A percentile compares a stretch with the other conserved stretches of the same genome.
phyloP scores from a whole-genome alignment of 129 eudicot genomes.

The Flaveria bidentis region DNA sequence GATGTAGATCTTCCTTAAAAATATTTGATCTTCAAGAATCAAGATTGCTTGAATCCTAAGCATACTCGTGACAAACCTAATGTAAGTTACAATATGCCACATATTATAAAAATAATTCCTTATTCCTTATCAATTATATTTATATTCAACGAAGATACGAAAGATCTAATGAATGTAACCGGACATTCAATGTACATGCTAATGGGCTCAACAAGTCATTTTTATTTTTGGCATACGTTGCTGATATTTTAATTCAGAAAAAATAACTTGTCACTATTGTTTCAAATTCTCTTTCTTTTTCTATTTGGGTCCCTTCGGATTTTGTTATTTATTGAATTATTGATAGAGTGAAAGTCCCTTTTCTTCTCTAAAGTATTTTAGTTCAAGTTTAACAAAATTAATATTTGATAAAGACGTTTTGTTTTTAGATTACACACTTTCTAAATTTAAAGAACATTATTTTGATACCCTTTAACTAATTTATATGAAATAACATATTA shows the following conservation, averaged over 20 bases:
- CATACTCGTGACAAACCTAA: neutral
- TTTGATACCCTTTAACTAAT: neutral
- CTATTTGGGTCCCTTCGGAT: conserved; percentile 6
- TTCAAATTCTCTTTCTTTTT: neutral
- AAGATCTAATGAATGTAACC: conserved; percentile 29
- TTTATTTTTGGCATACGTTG: conserved; percentile 30
- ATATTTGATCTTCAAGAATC: no score
- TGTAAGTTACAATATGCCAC: neutral
- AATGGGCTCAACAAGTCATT: conserved; percentile 23
- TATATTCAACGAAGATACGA: conserved; percentile 21
- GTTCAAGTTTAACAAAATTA: neutral
- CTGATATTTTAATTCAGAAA: conserved; percentile 1
- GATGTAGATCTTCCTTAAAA: no score
- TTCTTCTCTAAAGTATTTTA: conserved; percentile 5
- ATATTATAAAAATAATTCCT: neutral
- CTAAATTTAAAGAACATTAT: neutral
- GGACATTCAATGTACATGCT: conserved; percentile 7
- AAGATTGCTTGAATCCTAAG: no score
- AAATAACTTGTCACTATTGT: conserved; percentile 23
- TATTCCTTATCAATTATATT: neutral
- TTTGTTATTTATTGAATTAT: conserved; percentile 22
- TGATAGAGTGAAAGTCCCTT: conserved; percentile 21
- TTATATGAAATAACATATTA: neutral
- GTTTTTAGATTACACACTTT: neutral
- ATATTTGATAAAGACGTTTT: neutral